These are phyloP conservation scores for Penicillium desertorum DNA, from an alignment of 495 filamentous ascomycete species.

Conservation along the genomic window DNA sequence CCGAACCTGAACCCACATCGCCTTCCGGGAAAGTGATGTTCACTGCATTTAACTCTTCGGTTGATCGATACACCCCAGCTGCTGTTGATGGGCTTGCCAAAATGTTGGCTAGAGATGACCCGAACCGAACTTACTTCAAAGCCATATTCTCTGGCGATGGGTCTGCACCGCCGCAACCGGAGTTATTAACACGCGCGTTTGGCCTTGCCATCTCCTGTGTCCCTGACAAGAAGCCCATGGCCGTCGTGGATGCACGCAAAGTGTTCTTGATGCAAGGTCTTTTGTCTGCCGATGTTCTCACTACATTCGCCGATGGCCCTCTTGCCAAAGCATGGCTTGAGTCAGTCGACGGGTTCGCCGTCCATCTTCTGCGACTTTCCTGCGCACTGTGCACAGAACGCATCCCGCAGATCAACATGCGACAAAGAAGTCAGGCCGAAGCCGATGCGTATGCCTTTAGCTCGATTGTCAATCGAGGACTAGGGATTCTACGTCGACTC, in stretches of 20 bases:
- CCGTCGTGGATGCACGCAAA: constrained; percentile 76
- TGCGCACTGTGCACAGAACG: constrained; percentile 65
- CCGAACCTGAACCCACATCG: constrained; percentile 56
- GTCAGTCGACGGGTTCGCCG: constrained; percentile 80
- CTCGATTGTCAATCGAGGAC: constrained; percentile 65
- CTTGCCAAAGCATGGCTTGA: constrained; percentile 82
- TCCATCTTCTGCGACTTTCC: constrained; percentile 71
- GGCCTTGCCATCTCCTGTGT: constrained; percentile 82
- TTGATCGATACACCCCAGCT: constrained; percentile 85
- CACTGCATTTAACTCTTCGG: constrained; percentile 69
- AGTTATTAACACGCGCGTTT: constrained; percentile 86
- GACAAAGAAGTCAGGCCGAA: constrained; percentile 41
- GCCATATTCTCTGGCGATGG: constrained; percentile 75
- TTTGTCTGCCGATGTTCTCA: constrained; percentile 84
- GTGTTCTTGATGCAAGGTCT: constrained; percentile 88
- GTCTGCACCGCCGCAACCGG: constrained; percentile 59
- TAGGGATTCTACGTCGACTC: constrained; percentile 67
- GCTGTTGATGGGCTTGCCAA: constrained; percentile 91
- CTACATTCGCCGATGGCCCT: constrained; percentile 66
- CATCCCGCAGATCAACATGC: constrained; percentile 38
- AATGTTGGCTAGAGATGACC: constrained; percentile 87
- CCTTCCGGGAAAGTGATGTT: constrained; percentile 67
- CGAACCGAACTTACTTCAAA: constrained; percentile 80
- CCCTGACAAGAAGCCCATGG: constrained; percentile 64
- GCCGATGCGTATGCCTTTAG: constrained; percentile 47